Base-by-base conservation (phyloP, 1,284 basidiomycete species). In the Trichosporon ovoides region DNA sequence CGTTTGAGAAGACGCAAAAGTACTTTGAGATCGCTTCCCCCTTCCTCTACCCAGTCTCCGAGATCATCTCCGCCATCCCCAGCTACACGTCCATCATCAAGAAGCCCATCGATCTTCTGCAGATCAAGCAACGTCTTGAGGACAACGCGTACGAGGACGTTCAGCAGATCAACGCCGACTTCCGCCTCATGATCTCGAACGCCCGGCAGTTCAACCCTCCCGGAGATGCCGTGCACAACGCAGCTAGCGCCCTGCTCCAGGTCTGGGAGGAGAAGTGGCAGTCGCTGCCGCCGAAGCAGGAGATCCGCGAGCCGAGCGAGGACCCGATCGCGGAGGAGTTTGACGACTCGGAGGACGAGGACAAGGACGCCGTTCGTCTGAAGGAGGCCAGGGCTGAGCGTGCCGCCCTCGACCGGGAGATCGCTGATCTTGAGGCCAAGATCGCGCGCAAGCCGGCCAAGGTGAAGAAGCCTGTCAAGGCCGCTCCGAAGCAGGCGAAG, bases 241-340 rank as follows among this genome's bases (percentile, higher is more conserved):
- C 89, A 19, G 93, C 91, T 9, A 82, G 84, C 52, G 85, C 89
- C 55, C 80, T 98, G 20, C 85, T 93, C 72, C 83, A 84, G 37
- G 76, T 93, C 22, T 99, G 97, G 78, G 87, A 94, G 57, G 89
- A 92, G 66, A 96, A 94, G 78, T 94, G 90, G 89, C 83, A 83
- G 71, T 80, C 80, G 51, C 77, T 95, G 34, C 92, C 95, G 0
- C 81, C 85, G 4, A 73, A 76, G 65, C 69, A 72, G 54, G 63
- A 64, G 2, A 64, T 67, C 37, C 75, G 75, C 22, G 75, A 75
- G 9, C 73, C 76, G 35, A 81, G 83, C 35, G 81, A 81, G 38
- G 81, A 81, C 50, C 78, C 81, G 9, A 79, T 81, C 0, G 82
- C 82, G 0, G 80, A 83, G 0, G 83, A 68, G 46, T 59, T 57